Base-by-base conservation (phyloP, 169 alveolate genomes). In the Cryptosporidium sp. region DNA sequence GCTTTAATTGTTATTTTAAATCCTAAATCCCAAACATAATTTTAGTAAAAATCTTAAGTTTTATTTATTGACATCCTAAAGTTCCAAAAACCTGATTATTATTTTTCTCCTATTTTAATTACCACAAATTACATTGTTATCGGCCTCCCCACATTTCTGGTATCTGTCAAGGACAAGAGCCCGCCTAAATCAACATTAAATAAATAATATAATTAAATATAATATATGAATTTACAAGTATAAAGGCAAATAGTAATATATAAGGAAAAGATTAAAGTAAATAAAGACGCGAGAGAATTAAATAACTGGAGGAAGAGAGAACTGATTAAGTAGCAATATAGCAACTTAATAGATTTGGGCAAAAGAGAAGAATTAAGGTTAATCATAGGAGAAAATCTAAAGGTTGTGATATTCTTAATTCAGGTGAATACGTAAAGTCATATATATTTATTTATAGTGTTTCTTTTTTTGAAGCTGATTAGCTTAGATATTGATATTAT, bases 261-360 rank as follows among this genome's bases (percentile, higher is more conserved):
- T n/a, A 2, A 23, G 9, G 29, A 7, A 12, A 26, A 55, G 37
- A 55, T 50, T 50, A 50, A 50, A 2, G 5, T 2, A 50, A 21
- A 59, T 65, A 65, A 65, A 65, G 71, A 65, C 71, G 71, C 51
- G 45, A 65, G 1, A 29, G 5, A 65, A 26, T 35, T 29, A 65
- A 26, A 4, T 26, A 59, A 65, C 45, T 35, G 50, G 67, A 55
- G 67, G 67, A 55, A 55, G 67, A 55, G 37, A 55, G 67, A 55
- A 55, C 10, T 55, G 23, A 55, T 55, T 55, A 55, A 23, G 67
- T 55, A 55, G 14, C 35, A 55, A 55, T 55, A 41, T 52, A 55
- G 35, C 35, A 55, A 55, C 67, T n/a, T 55, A 26, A 26, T 48
- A n/a, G 35, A 23, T 55, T 55, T n/a, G 67, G 37, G 21, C 35